A percentile compares a stretch with the other conserved stretches of the same genome.
Conservation (phyloP, 805 yeast genomes). For the Blastobotrys parvus region DNA sequence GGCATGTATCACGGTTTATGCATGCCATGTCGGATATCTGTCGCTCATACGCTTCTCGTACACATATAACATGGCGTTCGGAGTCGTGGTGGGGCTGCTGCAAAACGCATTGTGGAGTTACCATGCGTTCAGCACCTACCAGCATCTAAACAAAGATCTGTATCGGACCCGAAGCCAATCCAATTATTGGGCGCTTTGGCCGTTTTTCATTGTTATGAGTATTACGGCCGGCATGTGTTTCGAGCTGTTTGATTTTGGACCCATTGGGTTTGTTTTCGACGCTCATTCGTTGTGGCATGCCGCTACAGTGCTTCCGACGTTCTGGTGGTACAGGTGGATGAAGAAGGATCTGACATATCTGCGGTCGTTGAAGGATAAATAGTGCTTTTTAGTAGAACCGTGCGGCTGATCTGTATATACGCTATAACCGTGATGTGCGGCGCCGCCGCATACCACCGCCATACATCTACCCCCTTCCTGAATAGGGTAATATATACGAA, state of each 20-base stretch:
- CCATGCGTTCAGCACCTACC: conserved; percentile 25
- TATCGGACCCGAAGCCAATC: background rate
- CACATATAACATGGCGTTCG: conserved; percentile 89
- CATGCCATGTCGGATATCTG: conserved; percentile 58
- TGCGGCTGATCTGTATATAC: too few species aligned
- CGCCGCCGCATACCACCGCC: too few species aligned
- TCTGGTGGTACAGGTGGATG: conserved; percentile 57
- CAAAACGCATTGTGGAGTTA: conserved; percentile 55
- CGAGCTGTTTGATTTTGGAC: conserved; percentile 86
- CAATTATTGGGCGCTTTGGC: conserved; percentile 38
- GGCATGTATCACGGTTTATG: conserved; percentile 43
- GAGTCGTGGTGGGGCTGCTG: conserved; percentile 64
- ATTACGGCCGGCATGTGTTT: conserved; percentile 75
- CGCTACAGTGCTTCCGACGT: conserved; percentile 74
- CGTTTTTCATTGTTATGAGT: conserved; percentile 41
- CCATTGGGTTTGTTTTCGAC: conserved; percentile 59
- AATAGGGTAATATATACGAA: too few species aligned
- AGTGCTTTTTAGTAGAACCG: too few species aligned
- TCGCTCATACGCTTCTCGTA: conserved; percentile 71
- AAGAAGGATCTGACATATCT: conserved; percentile 22
- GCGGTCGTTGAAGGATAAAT: conserved; percentile 7
- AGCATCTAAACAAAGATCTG: background rate
- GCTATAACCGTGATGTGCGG: too few species aligned
- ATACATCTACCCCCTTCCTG: too few species aligned
- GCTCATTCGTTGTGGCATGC: conserved; percentile 95